These are phyloP conservation scores for Brassica incana DNA, from an alignment of 345 rosid genomes.

Conservation along the genomic window DNA sequence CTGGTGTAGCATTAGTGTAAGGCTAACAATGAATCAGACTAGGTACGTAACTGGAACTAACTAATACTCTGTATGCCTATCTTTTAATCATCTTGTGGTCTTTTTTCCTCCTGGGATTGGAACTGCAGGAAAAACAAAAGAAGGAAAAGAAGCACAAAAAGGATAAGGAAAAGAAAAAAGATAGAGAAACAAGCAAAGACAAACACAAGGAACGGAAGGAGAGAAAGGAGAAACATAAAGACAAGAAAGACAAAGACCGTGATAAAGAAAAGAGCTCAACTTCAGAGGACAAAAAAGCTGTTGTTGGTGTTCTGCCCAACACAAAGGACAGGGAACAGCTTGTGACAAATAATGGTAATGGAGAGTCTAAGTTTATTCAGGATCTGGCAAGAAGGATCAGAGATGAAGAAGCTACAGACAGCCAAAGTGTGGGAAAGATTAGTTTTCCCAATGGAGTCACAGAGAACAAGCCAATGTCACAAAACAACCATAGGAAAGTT, in stretches of 20 bases:
- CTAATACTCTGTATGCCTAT: background rate
- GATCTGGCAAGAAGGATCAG: conserved; percentile 58
- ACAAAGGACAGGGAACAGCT: conserved; percentile 35
- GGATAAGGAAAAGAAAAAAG: conserved; percentile 54
- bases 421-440: conserved; percentile 33
- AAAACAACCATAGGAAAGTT: background rate
- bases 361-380: conserved; percentile 46
- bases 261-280: conserved; percentile 43
- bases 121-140: conserved; percentile 53
- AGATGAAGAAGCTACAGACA: conserved; percentile 50
- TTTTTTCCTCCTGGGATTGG: background rate
- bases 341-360: conserved; percentile 36
- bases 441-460: conserved; percentile 29
- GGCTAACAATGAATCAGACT: background rate
- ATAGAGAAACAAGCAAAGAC: conserved; percentile 5
- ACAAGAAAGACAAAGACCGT: conserved; percentile 41
- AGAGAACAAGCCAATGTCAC: background rate
- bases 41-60: background rate
- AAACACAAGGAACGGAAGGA: conserved; percentile 47
- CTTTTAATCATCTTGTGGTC: conserved; percentile 4
- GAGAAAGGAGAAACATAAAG: background rate
- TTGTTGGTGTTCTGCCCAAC: conserved; percentile 28
- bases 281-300: conserved; percentile 37
- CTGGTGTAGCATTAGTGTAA: conserved; percentile 6
- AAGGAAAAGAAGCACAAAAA: conserved; percentile 58